Evolutionary conservation across 2,329 filamentous ascomycete species (phyloP), one percentile per base, ranked within the genome.

Genomic region (Diaporthe sp.): DNA sequence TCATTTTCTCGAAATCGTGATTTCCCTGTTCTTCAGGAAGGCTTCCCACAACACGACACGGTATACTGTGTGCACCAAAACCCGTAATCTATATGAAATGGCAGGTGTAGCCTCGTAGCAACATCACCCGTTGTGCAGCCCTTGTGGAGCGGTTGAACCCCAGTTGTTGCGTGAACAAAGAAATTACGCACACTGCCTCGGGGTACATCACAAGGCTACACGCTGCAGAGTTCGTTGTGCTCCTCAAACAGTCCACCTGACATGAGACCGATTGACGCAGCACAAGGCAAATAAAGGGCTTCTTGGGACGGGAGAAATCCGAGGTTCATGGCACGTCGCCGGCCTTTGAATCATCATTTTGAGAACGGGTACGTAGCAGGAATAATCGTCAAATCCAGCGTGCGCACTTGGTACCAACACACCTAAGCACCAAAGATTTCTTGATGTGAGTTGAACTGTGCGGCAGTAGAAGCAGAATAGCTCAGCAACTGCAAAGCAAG

Each of bases 311-410:
- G 2, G 51, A 31, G 12, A 31, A 3, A 9, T 55, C 25, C 15
- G 72, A 49, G 61, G 44, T 49, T 74, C 68, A 42, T 68, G 19
- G 25, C 42, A 58, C 15, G 39, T 68, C 49, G 22, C 13, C 39
- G 25, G 12, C 9, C 42, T 22, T 39, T 39, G 9, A 25, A 60
- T 19, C 44, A 49, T 7, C 19, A 49, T 22, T 49, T 39, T 2
- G 6, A 13, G 15, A 6, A 44, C 4, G 31, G 31, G 31, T 31
- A 31, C 31, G 31, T 31, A 31, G 15, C 42, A 44, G 42, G 6
- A 22, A 42, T 51, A 19, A 37, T 17, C 37, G 12, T 44, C n/a
- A n/a, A 53, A 51, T 10, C 2, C 34, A 44, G 13, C 44, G 19
- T 42, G 34, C 9, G n/a, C 22, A 19, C 19, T 25, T 10, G 13